Percentiles rank a stretch among this genome's conserved stretches.
These are phyloP conservation scores for Paraphoma sp. DNA, from an alignment of 2,329 filamentous ascomycete species.

Conservation along the genomic window DNA sequence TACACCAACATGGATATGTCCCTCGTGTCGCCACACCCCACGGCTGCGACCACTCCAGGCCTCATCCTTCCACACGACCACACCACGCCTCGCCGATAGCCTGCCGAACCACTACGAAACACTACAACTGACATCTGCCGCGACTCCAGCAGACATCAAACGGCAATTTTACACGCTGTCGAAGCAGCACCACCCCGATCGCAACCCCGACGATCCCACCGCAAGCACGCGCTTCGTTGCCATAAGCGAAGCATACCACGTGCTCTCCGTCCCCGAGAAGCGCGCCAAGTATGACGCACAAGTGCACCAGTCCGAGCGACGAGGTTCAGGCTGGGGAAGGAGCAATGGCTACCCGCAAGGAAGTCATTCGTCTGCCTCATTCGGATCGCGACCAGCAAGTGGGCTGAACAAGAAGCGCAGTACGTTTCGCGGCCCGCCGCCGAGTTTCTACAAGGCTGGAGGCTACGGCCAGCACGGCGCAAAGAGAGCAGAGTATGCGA, in stretches of 20 bases:
- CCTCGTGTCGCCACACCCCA: slow-evolving; percentile 21
- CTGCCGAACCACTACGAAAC: slow-evolving; percentile 79
- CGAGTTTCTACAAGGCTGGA: slow-evolving; percentile 83
- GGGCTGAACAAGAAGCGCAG: slow-evolving; percentile 79
- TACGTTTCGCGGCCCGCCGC: slow-evolving; percentile 83
- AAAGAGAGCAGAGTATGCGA: slow-evolving; percentile 60
- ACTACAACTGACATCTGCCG: slow-evolving; percentile 73
- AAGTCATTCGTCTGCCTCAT: slow-evolving; percentile 59
- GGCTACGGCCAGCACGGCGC: slow-evolving; percentile 74
- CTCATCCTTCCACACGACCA: slow-evolving; percentile 55
- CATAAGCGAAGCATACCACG: slow-evolving; percentile 82
- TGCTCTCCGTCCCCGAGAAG: slow-evolving; percentile 75
- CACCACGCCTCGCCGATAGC: slow-evolving; percentile 43
- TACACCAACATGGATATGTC: slow-evolving; percentile 21
- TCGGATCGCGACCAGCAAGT: slow-evolving; percentile 77
- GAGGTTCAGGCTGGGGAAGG: slow-evolving; percentile 41
- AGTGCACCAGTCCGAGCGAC: slow-evolving; percentile 50
- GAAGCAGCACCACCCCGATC: slow-evolving; percentile 91
- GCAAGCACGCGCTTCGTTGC: slow-evolving; percentile 79
- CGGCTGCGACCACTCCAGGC: slow-evolving; percentile 11
- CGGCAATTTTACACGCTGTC: slow-evolving; percentile 92
- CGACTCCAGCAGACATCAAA: slow-evolving; percentile 81
- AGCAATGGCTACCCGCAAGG: slow-evolving; percentile 59
- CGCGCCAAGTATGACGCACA: slow-evolving; percentile 83
- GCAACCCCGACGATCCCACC: slow-evolving; percentile 76